Evolutionary conservation across 345 rosid species (phyloP).

Genomic region (Leavenworthia alabamica): DNA sequence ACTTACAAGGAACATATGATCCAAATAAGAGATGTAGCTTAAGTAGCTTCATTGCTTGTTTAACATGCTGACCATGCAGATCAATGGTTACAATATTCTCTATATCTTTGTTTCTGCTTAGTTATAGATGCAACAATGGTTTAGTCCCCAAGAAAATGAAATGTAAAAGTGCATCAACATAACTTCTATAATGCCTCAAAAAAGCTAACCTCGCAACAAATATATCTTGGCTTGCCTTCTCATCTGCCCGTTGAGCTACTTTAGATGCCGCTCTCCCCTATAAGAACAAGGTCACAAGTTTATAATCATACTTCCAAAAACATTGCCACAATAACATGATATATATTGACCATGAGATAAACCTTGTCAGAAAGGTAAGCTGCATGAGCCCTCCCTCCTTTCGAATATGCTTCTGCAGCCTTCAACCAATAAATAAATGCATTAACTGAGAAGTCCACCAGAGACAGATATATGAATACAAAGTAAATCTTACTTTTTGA

Average conservation of each 20-base stretch:
- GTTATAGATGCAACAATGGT: neutral
- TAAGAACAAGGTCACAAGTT: slow-evolving; percentile 7
- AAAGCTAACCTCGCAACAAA: slow-evolving; percentile 69
- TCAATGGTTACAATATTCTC: slow-evolving; percentile 85
- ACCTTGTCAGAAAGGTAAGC: slow-evolving; percentile 87
- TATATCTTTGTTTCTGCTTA: slow-evolving; percentile 69
- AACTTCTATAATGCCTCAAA: neutral
- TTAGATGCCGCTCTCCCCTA: slow-evolving; percentile 55
- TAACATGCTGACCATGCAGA: slow-evolving; percentile 93
- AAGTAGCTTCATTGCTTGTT: slow-evolving; percentile 71
- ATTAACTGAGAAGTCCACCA: neutral
- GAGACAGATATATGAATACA: slow-evolving; percentile 2
- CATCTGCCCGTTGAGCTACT: slow-evolving; percentile 68
- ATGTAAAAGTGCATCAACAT: neutral
- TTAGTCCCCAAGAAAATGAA: slow-evolving; percentile 21
- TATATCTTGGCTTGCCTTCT: slow-evolving; percentile 79
- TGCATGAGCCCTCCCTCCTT: slow-evolving; percentile 54
- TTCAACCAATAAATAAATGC: slow-evolving; percentile 20
- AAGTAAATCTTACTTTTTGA: slow-evolving; percentile 47
- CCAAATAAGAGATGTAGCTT: slow-evolving; percentile 71
- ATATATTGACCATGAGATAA: slow-evolving; percentile 2
- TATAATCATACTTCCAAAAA: neutral
- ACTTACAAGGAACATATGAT: slow-evolving; percentile 67
- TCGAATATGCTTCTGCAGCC: slow-evolving; percentile 84
- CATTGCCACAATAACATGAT: neutral